phyloP scores from a whole-genome alignment of 352 stramenopile species.

The Pythium biforme region DNA sequence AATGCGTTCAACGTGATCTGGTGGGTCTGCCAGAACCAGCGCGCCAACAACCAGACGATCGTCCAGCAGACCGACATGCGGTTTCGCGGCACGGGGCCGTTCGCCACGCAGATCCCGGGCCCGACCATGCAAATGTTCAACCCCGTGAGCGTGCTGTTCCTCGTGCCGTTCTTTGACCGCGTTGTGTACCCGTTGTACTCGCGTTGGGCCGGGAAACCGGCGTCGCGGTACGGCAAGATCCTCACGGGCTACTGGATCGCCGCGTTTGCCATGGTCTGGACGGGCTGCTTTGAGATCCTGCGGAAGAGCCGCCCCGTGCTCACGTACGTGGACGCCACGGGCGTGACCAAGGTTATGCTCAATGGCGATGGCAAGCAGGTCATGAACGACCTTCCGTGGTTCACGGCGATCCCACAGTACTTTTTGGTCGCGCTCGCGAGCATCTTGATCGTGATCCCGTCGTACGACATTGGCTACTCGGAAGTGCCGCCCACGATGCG shows the following conservation, averaged over 20 bases:
- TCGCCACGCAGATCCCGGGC: slow-evolving; percentile 26
- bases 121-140: slow-evolving; percentile 31
- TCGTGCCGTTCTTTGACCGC: slow-evolving; percentile 16
- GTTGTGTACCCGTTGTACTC: slow-evolving; percentile 19
- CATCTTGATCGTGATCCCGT: slow-evolving; percentile 62
- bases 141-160: slow-evolving; percentile 20
- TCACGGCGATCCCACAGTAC: slow-evolving; percentile 49
- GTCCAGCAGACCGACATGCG: slow-evolving; percentile 35
- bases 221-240: slow-evolving; percentile 19
- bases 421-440: slow-evolving; percentile 55
- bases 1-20: slow-evolving; percentile 40
- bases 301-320: no score
- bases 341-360: slow-evolving; percentile 22
- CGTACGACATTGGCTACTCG: slow-evolving; percentile 63
- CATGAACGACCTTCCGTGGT: slow-evolving; percentile 67
- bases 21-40: slow-evolving; percentile 33
- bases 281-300: neutral
- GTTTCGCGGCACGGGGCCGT: slow-evolving; percentile 9
- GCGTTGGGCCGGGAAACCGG: slow-evolving; percentile 10
- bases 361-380: slow-evolving; percentile 40
- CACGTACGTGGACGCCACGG: neutral
- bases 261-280: slow-evolving; percentile 22
- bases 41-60: slow-evolving; percentile 36
- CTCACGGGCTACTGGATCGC: slow-evolving; percentile 19
- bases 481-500: slow-evolving; percentile 53